Evolutionary conservation across 768 basidiomycete genomes (phyloP), one percentile per base, ranked within the genome.

Genomic region (Dacryopinax spathularia): DNA sequence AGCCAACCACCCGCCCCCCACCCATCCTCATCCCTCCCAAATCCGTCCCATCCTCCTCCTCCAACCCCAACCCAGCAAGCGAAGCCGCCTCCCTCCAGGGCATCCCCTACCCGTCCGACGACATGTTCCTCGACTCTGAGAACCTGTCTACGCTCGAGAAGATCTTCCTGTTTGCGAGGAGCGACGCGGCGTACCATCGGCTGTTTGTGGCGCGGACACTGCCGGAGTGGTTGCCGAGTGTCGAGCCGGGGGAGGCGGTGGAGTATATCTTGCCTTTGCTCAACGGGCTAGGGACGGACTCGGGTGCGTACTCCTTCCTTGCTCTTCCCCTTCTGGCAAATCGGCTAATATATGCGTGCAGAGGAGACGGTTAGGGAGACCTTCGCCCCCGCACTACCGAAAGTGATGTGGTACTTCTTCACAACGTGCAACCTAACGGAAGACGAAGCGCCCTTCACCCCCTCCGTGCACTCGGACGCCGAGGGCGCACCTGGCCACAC

Each of bases 201-300:
- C 81, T 89, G 37, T 95, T 86, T 76, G 93, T 98, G 70, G 83
- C 88, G 0, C 86, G 87, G 69, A 83, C 87, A 35, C 81, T 97
- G 34, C 87, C 88, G n/a, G 78, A 83, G 1, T 85, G 88, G 74
- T 81, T 97, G 34, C 71, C 74, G 18, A 77, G 86, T 56, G 87
- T 96, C 61, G 79, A 87, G 18, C 87, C 94, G 2, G 82, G 83
- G 63, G 94, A 98, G 68, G 91, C 91, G 3, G 85, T 91, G 68
- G 89, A 92, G 73, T 98, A 95, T 71, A 90, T 98, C 63, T 76
- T 95, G 20, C 94, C 94, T 0, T 82, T 96, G n/a, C 81, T 98
- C 63, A 87, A 82, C 60, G 82, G 81, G 41, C 82, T 97, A 31
- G 90, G 90, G 9, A 84, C 88, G 74, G 91, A 94, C 70, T 84